Percentiles rank a stretch among this genome's conserved stretches.
Evolutionary conservation across 148 eudicot species (phyloP).

Genomic region (Fallopia convolvulus): DNA sequence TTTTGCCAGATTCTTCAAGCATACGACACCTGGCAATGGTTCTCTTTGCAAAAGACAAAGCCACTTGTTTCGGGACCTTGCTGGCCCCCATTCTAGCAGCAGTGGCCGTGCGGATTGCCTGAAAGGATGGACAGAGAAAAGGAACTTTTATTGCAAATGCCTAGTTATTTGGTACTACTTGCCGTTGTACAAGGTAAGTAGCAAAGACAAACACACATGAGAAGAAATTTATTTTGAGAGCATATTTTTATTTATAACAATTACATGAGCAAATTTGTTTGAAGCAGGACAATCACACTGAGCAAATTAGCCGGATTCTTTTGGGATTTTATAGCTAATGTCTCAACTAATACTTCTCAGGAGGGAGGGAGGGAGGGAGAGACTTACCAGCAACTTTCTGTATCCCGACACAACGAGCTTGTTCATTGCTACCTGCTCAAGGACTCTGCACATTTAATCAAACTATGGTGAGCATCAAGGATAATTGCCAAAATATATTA

Average conservation of each 20-base stretch:
- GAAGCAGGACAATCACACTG: background rate
- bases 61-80: constrained; percentile 72
- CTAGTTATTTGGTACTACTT: background rate
- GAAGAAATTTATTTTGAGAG: background rate
- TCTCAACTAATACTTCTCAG: background rate
- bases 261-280: background rate
- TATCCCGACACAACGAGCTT: constrained; percentile 62
- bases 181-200: background rate
- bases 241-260: background rate
- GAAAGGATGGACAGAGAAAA: constrained; percentile 10
- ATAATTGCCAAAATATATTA: constrained; percentile 6
- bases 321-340: background rate
- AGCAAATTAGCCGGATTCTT: background rate
- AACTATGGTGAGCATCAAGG: constrained; percentile 1
- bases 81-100: constrained; percentile 55
- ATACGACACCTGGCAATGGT: constrained; percentile 61
- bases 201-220: background rate
- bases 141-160: background rate
- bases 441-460: constrained; percentile 43
- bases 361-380: background rate
- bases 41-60: constrained; percentile 73
- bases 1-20: constrained; percentile 55
- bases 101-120: constrained; percentile 74
- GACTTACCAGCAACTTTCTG: constrained; percentile 67
- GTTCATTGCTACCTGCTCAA: constrained; percentile 65